Evolutionary conservation across 495 filamentous ascomycete species (phyloP).

Genomic region (Podospora tetraspora): DNA sequence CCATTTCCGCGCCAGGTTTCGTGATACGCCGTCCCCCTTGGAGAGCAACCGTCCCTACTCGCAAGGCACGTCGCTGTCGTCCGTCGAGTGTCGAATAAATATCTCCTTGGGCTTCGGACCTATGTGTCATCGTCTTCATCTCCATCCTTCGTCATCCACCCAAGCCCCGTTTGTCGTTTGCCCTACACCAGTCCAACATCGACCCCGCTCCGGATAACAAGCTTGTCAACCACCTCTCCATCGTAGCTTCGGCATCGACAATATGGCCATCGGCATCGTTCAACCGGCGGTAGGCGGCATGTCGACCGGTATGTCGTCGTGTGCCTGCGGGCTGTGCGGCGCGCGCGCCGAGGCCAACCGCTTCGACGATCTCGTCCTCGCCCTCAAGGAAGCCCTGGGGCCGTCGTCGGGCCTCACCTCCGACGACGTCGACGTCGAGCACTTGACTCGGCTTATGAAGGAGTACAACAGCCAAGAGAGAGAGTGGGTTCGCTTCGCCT

Average conservation of each 20-base stretch:
- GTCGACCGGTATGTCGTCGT: background rate
- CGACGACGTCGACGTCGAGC: conserved; percentile 65
- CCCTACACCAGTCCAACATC: background rate
- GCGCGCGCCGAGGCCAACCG: conserved; percentile 27
- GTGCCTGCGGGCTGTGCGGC: background rate
- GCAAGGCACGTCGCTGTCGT: background rate
- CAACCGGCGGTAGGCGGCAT: conserved; percentile 1
- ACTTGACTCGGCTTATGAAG: conserved; percentile 64
- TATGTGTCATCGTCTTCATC: background rate
- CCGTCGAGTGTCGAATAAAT: background rate
- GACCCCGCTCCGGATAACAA: background rate
- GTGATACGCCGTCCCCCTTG: background rate
- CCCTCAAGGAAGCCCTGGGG: conserved; percentile 66
- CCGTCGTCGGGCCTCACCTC: conserved; percentile 75
- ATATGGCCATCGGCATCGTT: conserved; percentile 26
- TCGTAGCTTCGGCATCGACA: conserved; percentile 7
- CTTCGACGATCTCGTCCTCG: conserved; percentile 69
- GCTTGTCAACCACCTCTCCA: background rate
- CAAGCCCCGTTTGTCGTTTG: background rate
- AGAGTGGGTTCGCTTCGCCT: conserved; percentile 70
- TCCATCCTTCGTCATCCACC: background rate
- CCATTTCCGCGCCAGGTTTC: conserved; percentile 17
- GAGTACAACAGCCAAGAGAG: conserved; percentile 58
- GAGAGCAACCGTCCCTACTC: background rate
- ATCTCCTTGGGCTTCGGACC: background rate